Base-by-base conservation (phyloP, 192 early-diverging fungal species). In the Podochytrium sp. region DNA sequence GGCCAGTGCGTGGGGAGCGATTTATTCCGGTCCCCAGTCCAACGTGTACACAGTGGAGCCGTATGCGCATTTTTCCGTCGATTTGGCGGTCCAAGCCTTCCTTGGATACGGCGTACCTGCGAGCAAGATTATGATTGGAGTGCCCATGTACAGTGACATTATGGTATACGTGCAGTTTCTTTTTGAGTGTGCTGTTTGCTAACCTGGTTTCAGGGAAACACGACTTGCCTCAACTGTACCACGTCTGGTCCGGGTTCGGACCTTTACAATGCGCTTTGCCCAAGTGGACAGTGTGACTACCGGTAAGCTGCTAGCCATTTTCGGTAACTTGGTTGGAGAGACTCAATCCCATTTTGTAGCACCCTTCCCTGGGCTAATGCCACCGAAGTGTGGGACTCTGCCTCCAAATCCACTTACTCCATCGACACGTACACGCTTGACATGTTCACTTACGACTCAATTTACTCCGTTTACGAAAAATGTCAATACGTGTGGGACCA, bases 101-200 rank as follows among this genome's bases (percentile, higher is more conserved):
- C 75, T 94, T 20, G 30, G 52, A 16, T 80, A 83, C 27, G 95
- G 95, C 3, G 91, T 96, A 23, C 93, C 93, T 2, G 76, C 92
- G 0, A 74, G 87, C 55, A 97, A 98, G 74, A 76, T 99, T 37
- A 91, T 95, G 1, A 84, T 98, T 59, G 98, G 98, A 12, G 89
- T 93, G 49, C 92, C 93, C 20, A 85, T 95, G 68, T 99, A 97
- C 80, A 94, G n/a, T n/a, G n/a, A n/a, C n/a, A n/a, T n/a, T n/a
- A n/a, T n/a, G n/a, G n/a, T n/a, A n/a, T n/a, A n/a, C n/a, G n/a
- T n/a, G n/a, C n/a, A n/a, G n/a, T n/a, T n/a, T n/a, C n/a, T n/a
- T n/a, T n/a, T n/a, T n/a, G n/a, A n/a, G n/a, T n/a, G n/a, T n/a
- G n/a, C n/a, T n/a, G n/a, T n/a, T n/a, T n/a, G n/a, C n/a, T n/a